Evolutionary conservation across 1,284 basidiomycete species (phyloP).

Genomic region (Sparassis latifolia): DNA sequence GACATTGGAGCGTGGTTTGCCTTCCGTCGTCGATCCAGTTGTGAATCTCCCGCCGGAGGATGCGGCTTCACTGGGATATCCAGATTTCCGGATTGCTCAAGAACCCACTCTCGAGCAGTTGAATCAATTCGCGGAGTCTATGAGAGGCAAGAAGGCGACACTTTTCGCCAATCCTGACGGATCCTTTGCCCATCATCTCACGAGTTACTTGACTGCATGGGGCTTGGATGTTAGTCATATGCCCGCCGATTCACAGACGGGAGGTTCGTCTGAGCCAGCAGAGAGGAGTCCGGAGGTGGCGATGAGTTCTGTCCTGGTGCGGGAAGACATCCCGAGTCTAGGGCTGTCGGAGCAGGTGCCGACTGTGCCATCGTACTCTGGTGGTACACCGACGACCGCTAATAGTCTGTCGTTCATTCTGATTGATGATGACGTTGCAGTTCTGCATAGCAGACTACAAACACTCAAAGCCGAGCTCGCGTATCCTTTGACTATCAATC

Average conservation of each 20-base stretch:
- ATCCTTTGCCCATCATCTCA: constrained; percentile 85
- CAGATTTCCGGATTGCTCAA: constrained; percentile 41
- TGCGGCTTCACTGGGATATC: constrained; percentile 37
- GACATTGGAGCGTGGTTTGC: constrained; percentile 47
- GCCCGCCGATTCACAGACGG: constrained; percentile 51
- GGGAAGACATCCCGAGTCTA: constrained; percentile 5
- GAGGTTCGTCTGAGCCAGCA: constrained; percentile 24
- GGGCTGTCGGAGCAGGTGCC: constrained; percentile 8
- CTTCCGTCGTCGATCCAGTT: constrained; percentile 27
- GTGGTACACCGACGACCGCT: constrained; percentile 6
- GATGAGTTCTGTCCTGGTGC: constrained; percentile 6
- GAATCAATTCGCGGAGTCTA: constrained; percentile 67
- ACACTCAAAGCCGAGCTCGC: constrained; percentile 54
- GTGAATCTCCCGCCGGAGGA: constrained; percentile 36
- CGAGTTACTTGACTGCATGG: constrained; percentile 90
- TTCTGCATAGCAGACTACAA: constrained; percentile 66
- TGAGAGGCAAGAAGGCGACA: constrained; percentile 76
- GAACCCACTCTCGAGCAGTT: constrained; percentile 80
- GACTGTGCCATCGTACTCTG: constrained; percentile 6
- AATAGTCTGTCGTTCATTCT: constrained; percentile 60
- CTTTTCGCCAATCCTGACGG: constrained; percentile 80
- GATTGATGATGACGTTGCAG: constrained; percentile 83
- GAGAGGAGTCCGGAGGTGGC: constrained; percentile 8
- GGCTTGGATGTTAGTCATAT: constrained; percentile 87
- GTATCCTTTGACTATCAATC: constrained; percentile 34